phyloP scores from a whole-genome alignment of 2,329 filamentous ascomycete species.

The Penicillium sp. region DNA sequence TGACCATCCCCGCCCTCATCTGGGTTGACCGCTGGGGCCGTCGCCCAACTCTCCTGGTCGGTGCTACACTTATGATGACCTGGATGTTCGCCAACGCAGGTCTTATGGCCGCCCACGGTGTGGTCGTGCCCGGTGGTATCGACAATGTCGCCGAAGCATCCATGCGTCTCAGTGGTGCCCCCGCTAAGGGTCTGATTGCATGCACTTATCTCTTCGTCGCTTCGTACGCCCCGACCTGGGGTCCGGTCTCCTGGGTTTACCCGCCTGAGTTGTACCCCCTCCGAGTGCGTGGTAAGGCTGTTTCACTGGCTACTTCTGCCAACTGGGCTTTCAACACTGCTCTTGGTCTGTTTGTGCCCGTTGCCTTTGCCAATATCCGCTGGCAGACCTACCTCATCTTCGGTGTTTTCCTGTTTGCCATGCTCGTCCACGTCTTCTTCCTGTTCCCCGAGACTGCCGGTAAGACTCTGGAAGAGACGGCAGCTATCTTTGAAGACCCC shows the following conservation, averaged over 20 bases:
- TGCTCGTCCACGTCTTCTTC: constrained; percentile 70
- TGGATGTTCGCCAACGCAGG: constrained; percentile 50
- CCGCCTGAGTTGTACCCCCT: constrained; percentile 57
- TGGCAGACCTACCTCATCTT: constrained; percentile 74
- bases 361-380: constrained; percentile 59
- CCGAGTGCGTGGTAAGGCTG: constrained; percentile 64
- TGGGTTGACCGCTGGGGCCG: constrained; percentile 79
- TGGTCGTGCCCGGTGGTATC: constrained; percentile 46
- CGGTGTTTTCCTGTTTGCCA: constrained; percentile 69
- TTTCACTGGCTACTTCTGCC: constrained; percentile 60
- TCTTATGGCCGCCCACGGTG: constrained; percentile 43
- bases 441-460: constrained; percentile 49
- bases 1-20: constrained; percentile 76
- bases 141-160: constrained; percentile 42
- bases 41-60: constrained; percentile 68
- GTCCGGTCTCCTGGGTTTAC: constrained; percentile 61
- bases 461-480: constrained; percentile 77
- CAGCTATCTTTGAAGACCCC: constrained; percentile 65
- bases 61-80: constrained; percentile 65
- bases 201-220: constrained; percentile 68
- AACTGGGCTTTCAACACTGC: constrained; percentile 67
- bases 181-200: constrained; percentile 68
- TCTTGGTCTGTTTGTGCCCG: constrained; percentile 60
- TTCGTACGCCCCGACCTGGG: constrained; percentile 67
- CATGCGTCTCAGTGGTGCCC: constrained; percentile 44